Percentiles rank a stretch among this genome's conserved stretches.
Conservation (phyloP, 75 land plant genomes). For the Pinus albicaulis region DNA sequence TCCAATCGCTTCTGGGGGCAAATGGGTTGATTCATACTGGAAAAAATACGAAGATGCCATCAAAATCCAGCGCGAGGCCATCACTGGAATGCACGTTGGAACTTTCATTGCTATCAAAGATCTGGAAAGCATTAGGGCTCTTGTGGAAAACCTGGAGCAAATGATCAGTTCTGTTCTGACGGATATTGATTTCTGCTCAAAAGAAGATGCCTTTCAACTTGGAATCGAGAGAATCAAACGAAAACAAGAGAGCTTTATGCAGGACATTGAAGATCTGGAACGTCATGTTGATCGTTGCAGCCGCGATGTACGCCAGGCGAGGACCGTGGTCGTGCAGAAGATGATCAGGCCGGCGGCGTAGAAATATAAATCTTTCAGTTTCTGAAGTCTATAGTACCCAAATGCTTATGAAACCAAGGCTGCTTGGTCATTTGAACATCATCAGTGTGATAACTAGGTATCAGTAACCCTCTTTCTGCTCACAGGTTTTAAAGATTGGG, state of each 20-base stretch:
- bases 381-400: background rate
- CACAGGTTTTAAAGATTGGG: too few relatives aligned
- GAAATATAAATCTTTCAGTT: background rate
- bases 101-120: constrained; percentile 72
- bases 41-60: constrained; percentile 54
- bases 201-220: constrained; percentile 48
- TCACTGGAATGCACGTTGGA: constrained; percentile 45
- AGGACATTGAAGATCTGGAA: constrained; percentile 68
- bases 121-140: constrained; percentile 63
- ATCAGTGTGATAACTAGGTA: too few relatives aligned
- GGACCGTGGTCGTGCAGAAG: constrained; percentile 69
- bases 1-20: constrained; percentile 68
- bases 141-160: constrained; percentile 40
- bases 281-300: constrained; percentile 69
- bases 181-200: constrained; percentile 33
- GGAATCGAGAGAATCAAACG: constrained; percentile 54
- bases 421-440: too few relatives aligned
- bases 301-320: constrained; percentile 61
- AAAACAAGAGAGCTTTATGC: constrained; percentile 55
- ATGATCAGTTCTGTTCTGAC: constrained; percentile 44
- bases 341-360: constrained; percentile 32
- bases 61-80: constrained; percentile 53
- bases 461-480: too few relatives aligned
- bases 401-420: too few relatives aligned
- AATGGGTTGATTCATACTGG: constrained; percentile 72